Conservation (phyloP, 2,329 filamentous ascomycete species). For the Fusarium nelsonii region DNA sequence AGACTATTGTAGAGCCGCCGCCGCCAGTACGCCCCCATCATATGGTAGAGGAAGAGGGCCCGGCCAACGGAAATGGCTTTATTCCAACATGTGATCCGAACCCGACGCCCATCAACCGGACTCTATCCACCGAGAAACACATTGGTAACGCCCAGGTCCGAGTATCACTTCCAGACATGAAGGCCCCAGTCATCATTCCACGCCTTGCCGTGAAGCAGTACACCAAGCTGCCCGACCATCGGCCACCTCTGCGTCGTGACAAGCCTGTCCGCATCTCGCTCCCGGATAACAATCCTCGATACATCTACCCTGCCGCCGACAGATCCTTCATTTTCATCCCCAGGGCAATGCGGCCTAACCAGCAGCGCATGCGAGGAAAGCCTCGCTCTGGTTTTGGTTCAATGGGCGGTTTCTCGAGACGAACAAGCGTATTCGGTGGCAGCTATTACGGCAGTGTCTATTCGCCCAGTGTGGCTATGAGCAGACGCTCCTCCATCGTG, state of each 20-base stretch:
- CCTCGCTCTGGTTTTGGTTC: conserved; percentile 78
- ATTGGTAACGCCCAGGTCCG: conserved; percentile 88
- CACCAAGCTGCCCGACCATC: conserved; percentile 93
- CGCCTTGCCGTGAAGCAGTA: conserved; percentile 88
- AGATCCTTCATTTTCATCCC: conserved; percentile 99
- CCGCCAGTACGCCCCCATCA: conserved; percentile 58
- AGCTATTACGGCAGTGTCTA: conserved; percentile 82
- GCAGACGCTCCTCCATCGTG: conserved; percentile 83
- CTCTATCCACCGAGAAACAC: conserved; percentile 84
- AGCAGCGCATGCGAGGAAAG: conserved; percentile 79
- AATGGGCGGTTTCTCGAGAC: conserved; percentile 76
- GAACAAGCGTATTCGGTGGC: conserved; percentile 83
- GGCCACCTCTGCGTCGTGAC: conserved; percentile 91
- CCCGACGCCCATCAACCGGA: conserved; percentile 76
- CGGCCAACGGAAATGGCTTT: conserved; percentile 65
- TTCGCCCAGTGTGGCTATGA: conserved; percentile 88
- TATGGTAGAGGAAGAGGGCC: conserved; percentile 60
- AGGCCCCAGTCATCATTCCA: conserved; percentile 76
- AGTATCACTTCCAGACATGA: conserved; percentile 82
- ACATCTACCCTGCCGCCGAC: conserved; percentile 90
- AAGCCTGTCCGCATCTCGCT: conserved; percentile 96
- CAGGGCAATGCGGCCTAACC: conserved; percentile 90
- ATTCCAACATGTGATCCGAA: conserved; percentile 70
- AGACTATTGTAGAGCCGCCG: conserved; percentile 67
- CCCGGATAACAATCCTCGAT: conserved; percentile 81